phyloP scores from a whole-genome alignment of 805 yeast genomes.

The Wickerhamiella slavikovae region DNA sequence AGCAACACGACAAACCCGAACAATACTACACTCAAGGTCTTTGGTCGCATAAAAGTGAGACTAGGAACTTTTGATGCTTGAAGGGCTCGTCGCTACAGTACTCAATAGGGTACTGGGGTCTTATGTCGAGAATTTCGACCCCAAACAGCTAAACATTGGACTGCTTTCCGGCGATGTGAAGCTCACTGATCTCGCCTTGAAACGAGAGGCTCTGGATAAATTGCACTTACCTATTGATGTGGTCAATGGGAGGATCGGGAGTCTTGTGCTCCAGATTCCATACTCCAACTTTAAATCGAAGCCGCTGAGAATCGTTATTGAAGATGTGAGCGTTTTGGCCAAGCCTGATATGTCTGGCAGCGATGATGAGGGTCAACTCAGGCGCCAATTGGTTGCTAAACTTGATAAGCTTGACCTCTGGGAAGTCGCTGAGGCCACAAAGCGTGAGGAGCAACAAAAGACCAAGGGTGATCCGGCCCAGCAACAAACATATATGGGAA shows the following conservation, averaged over 20 bases:
- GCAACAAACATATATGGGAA: conserved; percentile 71
- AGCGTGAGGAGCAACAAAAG: conserved; percentile 16
- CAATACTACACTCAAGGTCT: too few relatives aligned
- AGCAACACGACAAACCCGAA: too few relatives aligned
- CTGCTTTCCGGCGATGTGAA: conserved; percentile 97
- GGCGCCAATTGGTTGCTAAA: conserved; percentile 44
- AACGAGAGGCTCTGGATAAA: conserved; percentile 75
- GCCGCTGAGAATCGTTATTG: conserved; percentile 74
- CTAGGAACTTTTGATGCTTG: too few relatives aligned
- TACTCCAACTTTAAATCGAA: conserved; percentile 88
- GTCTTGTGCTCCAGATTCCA: conserved; percentile 76
- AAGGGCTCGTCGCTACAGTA: conserved; percentile 24
- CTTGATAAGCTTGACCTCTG: conserved; percentile 45
- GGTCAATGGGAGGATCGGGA: conserved; percentile 75
- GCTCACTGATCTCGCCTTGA: conserved; percentile 51
- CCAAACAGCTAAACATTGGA: conserved; percentile 85
- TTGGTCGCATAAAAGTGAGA: too few relatives aligned
- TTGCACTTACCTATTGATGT: conserved; percentile 75
- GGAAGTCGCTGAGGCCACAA: conserved; percentile 19
- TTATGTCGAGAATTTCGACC: conserved; percentile 87
- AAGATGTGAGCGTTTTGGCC: conserved; percentile 70
- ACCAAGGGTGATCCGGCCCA: conserved; percentile 19
- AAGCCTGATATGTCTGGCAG: conserved; percentile 46
- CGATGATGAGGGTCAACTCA: conserved; percentile 38
- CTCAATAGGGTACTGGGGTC: conserved; percentile 21